Percentiles rank a stretch among this genome's conserved stretches.
Evolutionary conservation across 345 rosid species (phyloP).

Genomic region (Dovyalis caffra): DNA sequence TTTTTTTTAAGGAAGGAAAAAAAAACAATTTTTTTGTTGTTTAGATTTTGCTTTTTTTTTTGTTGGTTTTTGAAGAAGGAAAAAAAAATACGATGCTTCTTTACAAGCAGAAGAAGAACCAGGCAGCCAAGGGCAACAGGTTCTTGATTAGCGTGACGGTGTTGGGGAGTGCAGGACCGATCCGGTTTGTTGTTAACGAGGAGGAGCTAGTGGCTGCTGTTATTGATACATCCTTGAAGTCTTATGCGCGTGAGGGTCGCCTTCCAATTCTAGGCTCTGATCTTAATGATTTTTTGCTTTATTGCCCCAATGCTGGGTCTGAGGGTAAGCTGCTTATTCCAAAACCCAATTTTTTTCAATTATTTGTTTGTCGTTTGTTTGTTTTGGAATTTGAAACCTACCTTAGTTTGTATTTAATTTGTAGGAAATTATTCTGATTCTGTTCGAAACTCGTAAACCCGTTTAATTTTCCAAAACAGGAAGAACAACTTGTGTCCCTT

Average conservation of each 20-base stretch:
- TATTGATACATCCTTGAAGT: conserved; percentile 75
- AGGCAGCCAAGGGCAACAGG: conserved; percentile 59
- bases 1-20: neutral
- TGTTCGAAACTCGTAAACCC: neutral
- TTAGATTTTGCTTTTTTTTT: conserved; percentile 16
- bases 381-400: neutral
- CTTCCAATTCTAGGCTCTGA: conserved; percentile 89
- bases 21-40: neutral
- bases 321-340: conserved; percentile 41
- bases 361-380: neutral
- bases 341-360: neutral
- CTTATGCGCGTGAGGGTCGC: conserved; percentile 95
- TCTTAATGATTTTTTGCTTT: conserved; percentile 74
- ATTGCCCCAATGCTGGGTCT: conserved; percentile 53
- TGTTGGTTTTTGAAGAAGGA: neutral
- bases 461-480: too few species aligned
- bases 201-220: conserved; percentile 71
- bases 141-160: conserved; percentile 76
- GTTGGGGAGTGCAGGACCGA: conserved; percentile 92
- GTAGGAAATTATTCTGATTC: neutral
- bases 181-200: conserved; percentile 84
- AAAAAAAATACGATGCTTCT: conserved; percentile 51
- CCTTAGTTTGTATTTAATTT: neutral
- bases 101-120: conserved; percentile 82
- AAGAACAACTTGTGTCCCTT: too few species aligned